A percentile compares a stretch with the other conserved stretches of the same genome.
phyloP scores from a whole-genome alignment of 129 eudicot species.

The Solidago caesia region DNA sequence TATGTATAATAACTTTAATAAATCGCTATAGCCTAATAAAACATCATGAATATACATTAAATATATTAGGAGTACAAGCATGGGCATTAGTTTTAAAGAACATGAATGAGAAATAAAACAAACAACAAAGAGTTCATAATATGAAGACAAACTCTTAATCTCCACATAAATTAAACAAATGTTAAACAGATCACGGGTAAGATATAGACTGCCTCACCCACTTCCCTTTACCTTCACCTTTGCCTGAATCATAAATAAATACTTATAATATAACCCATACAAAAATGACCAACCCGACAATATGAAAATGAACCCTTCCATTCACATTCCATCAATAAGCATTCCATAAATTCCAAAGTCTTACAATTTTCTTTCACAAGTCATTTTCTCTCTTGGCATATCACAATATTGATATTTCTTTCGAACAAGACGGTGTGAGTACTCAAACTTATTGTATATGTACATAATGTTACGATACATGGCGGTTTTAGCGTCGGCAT shows the following conservation, averaged over 20 bases:
- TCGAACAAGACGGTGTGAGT: not conserved
- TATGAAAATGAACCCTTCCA: constrained; percentile 2
- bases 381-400: not conserved
- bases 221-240: constrained; percentile 34
- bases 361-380: constrained; percentile 18
- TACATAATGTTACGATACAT: constrained; percentile 25
- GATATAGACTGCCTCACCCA: constrained; percentile 30
- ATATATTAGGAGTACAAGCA: not conserved
- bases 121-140: constrained; percentile 18
- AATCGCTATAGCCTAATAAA: too few relatives aligned
- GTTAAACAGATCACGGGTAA: constrained; percentile 29
- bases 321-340: constrained; percentile 1
- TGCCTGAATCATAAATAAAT: constrained; percentile 21
- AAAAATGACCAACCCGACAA: constrained; percentile 10
- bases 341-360: constrained; percentile 5
- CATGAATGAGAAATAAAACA: constrained; percentile 16
- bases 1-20: too few relatives aligned
- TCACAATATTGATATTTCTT: constrained; percentile 9
- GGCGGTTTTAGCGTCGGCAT: constrained; percentile 21
- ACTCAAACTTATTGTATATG: not conserved
- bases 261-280: not conserved
- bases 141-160: constrained; percentile 25
- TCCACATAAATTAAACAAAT: not conserved
- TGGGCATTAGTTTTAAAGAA: constrained; percentile 18
- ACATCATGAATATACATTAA: not conserved